These are phyloP conservation scores for Dianthus caryophyllus DNA, from an alignment of 148 eudicot species.

Conservation along the genomic window DNA sequence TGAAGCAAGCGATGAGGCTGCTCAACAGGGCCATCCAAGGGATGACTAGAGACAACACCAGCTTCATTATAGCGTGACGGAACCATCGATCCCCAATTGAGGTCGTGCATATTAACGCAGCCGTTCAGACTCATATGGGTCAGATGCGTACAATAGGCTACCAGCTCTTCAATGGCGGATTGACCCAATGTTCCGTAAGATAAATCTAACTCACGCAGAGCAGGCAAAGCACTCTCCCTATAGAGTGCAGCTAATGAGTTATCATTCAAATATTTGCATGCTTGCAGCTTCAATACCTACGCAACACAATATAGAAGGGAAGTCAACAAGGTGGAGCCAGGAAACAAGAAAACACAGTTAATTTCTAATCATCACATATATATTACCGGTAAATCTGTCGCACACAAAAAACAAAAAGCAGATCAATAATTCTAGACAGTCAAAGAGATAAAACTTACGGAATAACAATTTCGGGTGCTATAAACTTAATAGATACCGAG, in stretches of 20 bases:
- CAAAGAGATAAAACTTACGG: too few species aligned
- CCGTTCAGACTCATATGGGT: slow-evolving; percentile 93
- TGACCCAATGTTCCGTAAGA: slow-evolving; percentile 88
- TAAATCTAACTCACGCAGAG: slow-evolving; percentile 76
- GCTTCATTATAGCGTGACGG: slow-evolving; percentile 23
- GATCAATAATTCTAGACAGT: too few species aligned
- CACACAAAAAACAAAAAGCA: too few species aligned
- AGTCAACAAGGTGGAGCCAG: background rate
- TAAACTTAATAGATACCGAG: too few species aligned
- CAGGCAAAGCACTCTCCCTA: slow-evolving; percentile 74
- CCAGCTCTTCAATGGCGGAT: slow-evolving; percentile 80
- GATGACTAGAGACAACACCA: slow-evolving; percentile 16
- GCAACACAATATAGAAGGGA: slow-evolving; percentile 2
- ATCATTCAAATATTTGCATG: slow-evolving; percentile 82
- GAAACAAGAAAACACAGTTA: background rate
- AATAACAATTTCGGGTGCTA: too few species aligned
- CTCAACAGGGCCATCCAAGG: slow-evolving; percentile 21
- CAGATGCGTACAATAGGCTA: slow-evolving; percentile 69
- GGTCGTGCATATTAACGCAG: slow-evolving; percentile 85
- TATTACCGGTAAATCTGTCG: too few species aligned
- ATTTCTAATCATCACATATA: too few species aligned
- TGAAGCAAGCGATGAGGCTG: slow-evolving; percentile 62
- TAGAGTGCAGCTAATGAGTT: slow-evolving; percentile 73
- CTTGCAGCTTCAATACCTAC: slow-evolving; percentile 84
- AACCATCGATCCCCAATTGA: slow-evolving; percentile 56